A percentile compares a stretch with the other conserved stretches of the same genome.
Evolutionary conservation across 371 early-diverging fungal genomes (phyloP).

Genomic region (Mycotypha africana): DNA sequence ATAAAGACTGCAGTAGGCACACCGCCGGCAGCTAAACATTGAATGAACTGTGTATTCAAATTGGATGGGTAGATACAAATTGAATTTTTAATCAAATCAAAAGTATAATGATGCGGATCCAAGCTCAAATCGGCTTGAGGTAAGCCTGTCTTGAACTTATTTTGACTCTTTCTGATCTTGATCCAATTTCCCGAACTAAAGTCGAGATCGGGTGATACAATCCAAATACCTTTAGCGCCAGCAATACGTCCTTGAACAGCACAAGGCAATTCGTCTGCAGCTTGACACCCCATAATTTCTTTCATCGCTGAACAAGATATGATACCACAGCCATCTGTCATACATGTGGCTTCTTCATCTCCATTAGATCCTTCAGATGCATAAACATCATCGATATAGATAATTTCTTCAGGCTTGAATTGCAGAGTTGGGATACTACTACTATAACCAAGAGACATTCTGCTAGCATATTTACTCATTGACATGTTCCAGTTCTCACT

Average conservation of each 20-base stretch:
- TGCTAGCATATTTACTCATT: slow-evolving; percentile 35
- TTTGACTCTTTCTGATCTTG: slow-evolving; percentile 33
- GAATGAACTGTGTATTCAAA: slow-evolving; percentile 46
- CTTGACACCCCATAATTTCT: slow-evolving; percentile 29
- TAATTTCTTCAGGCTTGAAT: slow-evolving; percentile 29
- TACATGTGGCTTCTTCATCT: slow-evolving; percentile 21
- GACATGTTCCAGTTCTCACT: slow-evolving; percentile 36
- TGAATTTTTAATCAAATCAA: slow-evolving; percentile 36
- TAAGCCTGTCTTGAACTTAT: slow-evolving; percentile 38
- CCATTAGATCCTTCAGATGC: slow-evolving; percentile 4
- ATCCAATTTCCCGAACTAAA: slow-evolving; percentile 30
- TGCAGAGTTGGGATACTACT: slow-evolving; percentile 35
- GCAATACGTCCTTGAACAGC: slow-evolving; percentile 49
- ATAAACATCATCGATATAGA: slow-evolving; percentile 28
- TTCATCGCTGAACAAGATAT: slow-evolving; percentile 44
- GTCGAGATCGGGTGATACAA: slow-evolving; percentile 28
- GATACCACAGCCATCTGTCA: slow-evolving; percentile 50
- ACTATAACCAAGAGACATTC: slow-evolving; percentile 44
- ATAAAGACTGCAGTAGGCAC: slow-evolving; percentile 33
- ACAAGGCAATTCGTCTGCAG: slow-evolving; percentile 31
- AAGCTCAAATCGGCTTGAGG: slow-evolving; percentile 15
- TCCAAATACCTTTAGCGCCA: slow-evolving; percentile 48
- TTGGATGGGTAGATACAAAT: slow-evolving; percentile 32
- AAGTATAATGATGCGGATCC: slow-evolving; percentile 37
- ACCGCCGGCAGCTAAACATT: slow-evolving; percentile 34